Evolutionary conservation across 148 eudicot species (phyloP), one percentile per base, ranked within the genome.

Genomic region (Amaranthus cruentus): DNA sequence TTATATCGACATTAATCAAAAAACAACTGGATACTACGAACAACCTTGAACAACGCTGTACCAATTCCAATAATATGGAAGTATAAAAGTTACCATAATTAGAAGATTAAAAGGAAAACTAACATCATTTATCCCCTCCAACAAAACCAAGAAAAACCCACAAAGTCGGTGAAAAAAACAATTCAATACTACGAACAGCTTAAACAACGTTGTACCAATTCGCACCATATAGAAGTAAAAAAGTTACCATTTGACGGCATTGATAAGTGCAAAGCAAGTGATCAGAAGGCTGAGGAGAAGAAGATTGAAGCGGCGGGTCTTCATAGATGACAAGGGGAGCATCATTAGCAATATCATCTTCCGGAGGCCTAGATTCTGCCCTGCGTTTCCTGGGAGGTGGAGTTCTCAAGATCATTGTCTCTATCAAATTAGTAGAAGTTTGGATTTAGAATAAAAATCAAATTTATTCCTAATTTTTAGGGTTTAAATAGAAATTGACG

Each of bases 231-330:
- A 13, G 7, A 49, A 53, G 52, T 13, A 47, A 80, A 79, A 80
- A 79, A 42, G 10, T 6, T 89, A 91, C 98, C 98, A 95, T 82
- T 78, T 91, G 98, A 55, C 93, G 97, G 80, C 98, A 95, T 72
- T 95, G 98, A 71, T 91, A 95, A 63, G 98, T 90, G 89, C 98
- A 95, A 12, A 94, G 90, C 90, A 89, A 73, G 47, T 88, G 96
- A 59, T 91, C 91, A 43, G 96, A 86, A 3, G 77, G 89, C 0
- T 75, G 69, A 61, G 84, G 83, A 21, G 86, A 81, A 6, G 87
- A 73, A 48, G 85, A 86, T 4, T 78, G 80, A 55, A 65, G 65
- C 13, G 58, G 64, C 9, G 76, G 87, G 62, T 91, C 96, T 83
- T 93, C 98, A 77, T 79, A 93, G 54, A 93, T 86, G 21, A 93